phyloP scores from a whole-genome alignment of 345 rosid species.

The Kandelia obovata region DNA sequence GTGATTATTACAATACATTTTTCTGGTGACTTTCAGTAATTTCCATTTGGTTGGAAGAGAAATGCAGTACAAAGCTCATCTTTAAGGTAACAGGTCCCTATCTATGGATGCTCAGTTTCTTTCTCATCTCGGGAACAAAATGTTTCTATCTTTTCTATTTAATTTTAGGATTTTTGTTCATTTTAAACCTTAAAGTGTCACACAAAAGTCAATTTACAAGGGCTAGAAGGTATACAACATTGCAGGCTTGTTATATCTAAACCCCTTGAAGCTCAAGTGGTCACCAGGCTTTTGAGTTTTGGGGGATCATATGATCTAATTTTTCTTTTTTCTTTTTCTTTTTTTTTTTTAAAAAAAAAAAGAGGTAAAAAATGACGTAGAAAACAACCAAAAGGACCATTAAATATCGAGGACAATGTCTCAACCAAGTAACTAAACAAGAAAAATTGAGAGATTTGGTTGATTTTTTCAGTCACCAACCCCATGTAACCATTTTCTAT shows the following conservation, averaged over 20 bases:
- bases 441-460: not conserved
- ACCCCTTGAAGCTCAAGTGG: too few relatives aligned
- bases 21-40: not conserved
- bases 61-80: slow-evolving; percentile 1
- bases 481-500: not conserved
- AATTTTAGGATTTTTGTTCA: not conserved
- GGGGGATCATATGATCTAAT: too few relatives aligned
- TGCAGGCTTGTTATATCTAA: too few relatives aligned
- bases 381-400: not conserved
- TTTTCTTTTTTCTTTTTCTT: too few relatives aligned
- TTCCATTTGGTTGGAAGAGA: slow-evolving; percentile 1
- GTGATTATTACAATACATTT: not conserved
- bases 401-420: not conserved
- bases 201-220: not conserved
- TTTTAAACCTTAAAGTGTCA: not conserved
- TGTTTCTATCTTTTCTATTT: not conserved
- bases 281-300: too few relatives aligned
- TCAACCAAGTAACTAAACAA: not conserved
- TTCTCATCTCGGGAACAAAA: slow-evolving; percentile 15
- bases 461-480: slow-evolving; percentile 12
- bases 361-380: too few relatives aligned
- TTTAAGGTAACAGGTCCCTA: slow-evolving; percentile 16
- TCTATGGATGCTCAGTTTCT: slow-evolving; percentile 16
- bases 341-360: too few relatives aligned
- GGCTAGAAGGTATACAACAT: not conserved